Evolutionary conservation across 139 green algal species (phyloP).

Genomic region (Chlamydomonas applanata): DNA sequence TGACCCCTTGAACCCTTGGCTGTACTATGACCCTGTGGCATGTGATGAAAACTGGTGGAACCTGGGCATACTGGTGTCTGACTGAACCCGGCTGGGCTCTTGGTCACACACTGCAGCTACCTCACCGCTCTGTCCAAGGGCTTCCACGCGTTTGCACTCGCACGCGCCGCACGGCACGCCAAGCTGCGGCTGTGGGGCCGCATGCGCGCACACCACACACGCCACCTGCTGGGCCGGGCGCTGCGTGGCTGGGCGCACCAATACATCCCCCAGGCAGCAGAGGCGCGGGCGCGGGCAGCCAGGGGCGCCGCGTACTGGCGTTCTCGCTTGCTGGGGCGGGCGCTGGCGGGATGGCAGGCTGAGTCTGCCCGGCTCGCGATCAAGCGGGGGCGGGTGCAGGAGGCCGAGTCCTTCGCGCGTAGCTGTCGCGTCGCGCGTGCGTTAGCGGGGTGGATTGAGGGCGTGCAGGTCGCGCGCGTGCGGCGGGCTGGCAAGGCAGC

Average conservation of each 20-base stretch:
- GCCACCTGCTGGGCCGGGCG: slow-evolving; percentile 11
- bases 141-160: slow-evolving; percentile 4
- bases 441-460: neutral
- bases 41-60: no score
- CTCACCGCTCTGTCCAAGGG: slow-evolving; percentile 20
- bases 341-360: slow-evolving; percentile 8
- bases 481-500: slow-evolving; percentile 2
- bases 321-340: neutral
- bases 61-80: no score
- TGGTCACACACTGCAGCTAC: slow-evolving; percentile 25
- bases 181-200: slow-evolving; percentile 22
- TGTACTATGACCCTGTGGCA: no score
- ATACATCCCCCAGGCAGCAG: slow-evolving; percentile 14
- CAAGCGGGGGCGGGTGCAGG: neutral
- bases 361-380: neutral
- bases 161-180: neutral
- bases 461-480: neutral
- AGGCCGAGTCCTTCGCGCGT: neutral
- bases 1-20: no score
- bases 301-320: slow-evolving; percentile 3
- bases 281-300: neutral
- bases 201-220: slow-evolving; percentile 1
- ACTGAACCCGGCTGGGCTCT: no score
- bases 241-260: slow-evolving; percentile 9
- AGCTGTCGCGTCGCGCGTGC: neutral